Evolutionary conservation across 139 green algal species (phyloP).

Genomic region (Chlorella sorokiniana): DNA sequence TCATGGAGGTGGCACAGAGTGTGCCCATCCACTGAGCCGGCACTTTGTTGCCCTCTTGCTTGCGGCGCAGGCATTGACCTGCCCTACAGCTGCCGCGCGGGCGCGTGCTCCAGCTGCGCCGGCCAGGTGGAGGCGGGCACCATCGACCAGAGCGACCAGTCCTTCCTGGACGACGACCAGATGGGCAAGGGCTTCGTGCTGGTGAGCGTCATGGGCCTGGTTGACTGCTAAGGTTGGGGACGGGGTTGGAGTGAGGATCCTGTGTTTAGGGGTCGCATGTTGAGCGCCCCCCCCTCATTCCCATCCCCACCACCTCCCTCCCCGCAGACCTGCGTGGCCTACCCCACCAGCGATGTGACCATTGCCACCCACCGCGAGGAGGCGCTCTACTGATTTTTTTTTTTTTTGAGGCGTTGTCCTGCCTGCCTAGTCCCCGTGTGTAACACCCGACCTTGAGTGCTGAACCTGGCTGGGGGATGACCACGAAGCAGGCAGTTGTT

Average conservation of each 20-base stretch:
- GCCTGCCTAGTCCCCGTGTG: no score
- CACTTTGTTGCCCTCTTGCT: not conserved
- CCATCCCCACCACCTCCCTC: not conserved
- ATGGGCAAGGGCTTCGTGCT: constrained; percentile 83
- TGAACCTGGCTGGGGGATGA: no score
- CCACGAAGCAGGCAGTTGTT: no score
- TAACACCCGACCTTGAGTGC: no score
- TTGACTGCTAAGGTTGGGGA: not conserved
- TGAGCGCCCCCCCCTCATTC: not conserved
- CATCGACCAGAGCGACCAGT: constrained; percentile 89
- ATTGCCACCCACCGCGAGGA: constrained; percentile 76
- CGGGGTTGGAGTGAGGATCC: not conserved
- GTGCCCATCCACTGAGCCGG: not conserved
- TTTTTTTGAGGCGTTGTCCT: no score
- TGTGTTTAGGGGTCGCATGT: no score
- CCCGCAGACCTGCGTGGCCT: constrained; percentile 80
- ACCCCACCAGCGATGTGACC: constrained; percentile 80
- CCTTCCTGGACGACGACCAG: constrained; percentile 89
- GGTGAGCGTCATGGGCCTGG: not conserved
- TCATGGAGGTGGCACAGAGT: not conserved
- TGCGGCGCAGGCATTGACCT: constrained; percentile 71
- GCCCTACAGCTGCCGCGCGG: constrained; percentile 88
- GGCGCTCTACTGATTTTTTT: constrained; percentile 9
- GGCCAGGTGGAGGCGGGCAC: constrained; percentile 72
- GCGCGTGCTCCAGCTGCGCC: constrained; percentile 86